Evolutionary conservation across 805 yeast species (phyloP).

Genomic region (Saccharomycopsis fodiens): DNA sequence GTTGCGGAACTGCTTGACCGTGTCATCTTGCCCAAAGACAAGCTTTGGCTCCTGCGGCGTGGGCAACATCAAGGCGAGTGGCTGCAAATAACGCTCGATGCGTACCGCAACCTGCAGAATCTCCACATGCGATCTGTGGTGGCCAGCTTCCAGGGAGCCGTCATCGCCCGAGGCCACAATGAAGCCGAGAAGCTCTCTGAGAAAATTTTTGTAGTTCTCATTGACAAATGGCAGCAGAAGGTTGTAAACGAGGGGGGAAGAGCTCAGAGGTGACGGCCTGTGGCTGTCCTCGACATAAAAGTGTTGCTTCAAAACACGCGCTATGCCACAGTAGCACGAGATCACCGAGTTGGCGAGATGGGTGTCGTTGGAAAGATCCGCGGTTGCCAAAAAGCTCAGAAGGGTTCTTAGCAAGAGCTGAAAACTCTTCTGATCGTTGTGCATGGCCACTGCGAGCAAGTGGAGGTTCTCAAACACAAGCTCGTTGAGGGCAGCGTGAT

Average conservation of each 20-base stretch:
- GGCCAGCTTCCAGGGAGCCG: slow-evolving; percentile 37
- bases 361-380: slow-evolving; percentile 35
- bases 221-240: slow-evolving; percentile 25
- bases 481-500: slow-evolving; percentile 21
- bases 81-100: slow-evolving; percentile 56
- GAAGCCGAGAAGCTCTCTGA: slow-evolving; percentile 57
- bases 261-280: slow-evolving; percentile 3
- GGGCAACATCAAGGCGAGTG: slow-evolving; percentile 73
- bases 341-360: slow-evolving; percentile 34
- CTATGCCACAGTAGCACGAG: slow-evolving; percentile 42
- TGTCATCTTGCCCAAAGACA: slow-evolving; percentile 27
- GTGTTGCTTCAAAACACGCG: slow-evolving; percentile 24
- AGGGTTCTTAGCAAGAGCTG: slow-evolving; percentile 48
- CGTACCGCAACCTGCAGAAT: slow-evolving; percentile 64
- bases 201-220: slow-evolving; percentile 47
- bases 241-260: slow-evolving; percentile 11
- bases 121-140: slow-evolving; percentile 71
- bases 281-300: slow-evolving; percentile 15
- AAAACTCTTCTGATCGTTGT: slow-evolving; percentile 14
- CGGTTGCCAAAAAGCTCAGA: slow-evolving; percentile 40
- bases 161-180: slow-evolving; percentile 75
- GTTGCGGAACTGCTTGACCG: slow-evolving; percentile 65
- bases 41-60: slow-evolving; percentile 39
- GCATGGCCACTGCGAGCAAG: slow-evolving; percentile 6
- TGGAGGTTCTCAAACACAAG: slow-evolving; percentile 13